A percentile compares a stretch with the other conserved stretches of the same genome.
Evolutionary conservation across 805 yeast species (phyloP).

Genomic region (Yarrowia phangngaensis): DNA sequence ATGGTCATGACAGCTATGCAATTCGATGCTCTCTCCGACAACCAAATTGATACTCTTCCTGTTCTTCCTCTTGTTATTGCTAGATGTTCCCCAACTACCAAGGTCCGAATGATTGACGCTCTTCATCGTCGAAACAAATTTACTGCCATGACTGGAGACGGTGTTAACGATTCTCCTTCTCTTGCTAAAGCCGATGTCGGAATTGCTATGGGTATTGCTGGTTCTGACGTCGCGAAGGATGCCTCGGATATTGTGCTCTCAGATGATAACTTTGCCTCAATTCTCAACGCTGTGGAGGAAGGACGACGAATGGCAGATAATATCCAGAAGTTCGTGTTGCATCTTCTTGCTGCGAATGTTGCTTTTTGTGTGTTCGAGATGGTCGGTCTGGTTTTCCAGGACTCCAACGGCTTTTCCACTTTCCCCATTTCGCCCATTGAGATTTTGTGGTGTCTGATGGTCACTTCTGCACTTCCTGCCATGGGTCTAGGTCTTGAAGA

Average conservation of each 20-base stretch:
- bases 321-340: slow-evolving; percentile 73
- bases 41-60: slow-evolving; percentile 57
- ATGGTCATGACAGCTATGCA: slow-evolving; percentile 76
- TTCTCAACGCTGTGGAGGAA: slow-evolving; percentile 72
- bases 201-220: slow-evolving; percentile 78
- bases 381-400: slow-evolving; percentile 71
- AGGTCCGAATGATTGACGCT: slow-evolving; percentile 77
- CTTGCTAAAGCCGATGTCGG: slow-evolving; percentile 76
- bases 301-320: slow-evolving; percentile 77
- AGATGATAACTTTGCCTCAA: slow-evolving; percentile 76
- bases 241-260: slow-evolving; percentile 73
- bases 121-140: slow-evolving; percentile 58
- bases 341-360: slow-evolving; percentile 67
- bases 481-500: slow-evolving; percentile 73
- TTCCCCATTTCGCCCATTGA: slow-evolving; percentile 80
- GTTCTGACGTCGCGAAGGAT: slow-evolving; percentile 82
- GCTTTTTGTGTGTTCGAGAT: slow-evolving; percentile 64
- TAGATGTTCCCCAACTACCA: slow-evolving; percentile 77
- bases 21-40: slow-evolving; percentile 61
- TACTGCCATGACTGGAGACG: slow-evolving; percentile 82
- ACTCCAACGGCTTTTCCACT: slow-evolving; percentile 60
- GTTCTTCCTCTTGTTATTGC: slow-evolving; percentile 75
- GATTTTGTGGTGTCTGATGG: slow-evolving; percentile 73
- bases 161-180: slow-evolving; percentile 78
- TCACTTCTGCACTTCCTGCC: slow-evolving; percentile 78